Evolutionary conservation across 352 stramenopile genomes (phyloP).

Genomic region (Globisporangium paddicum): DNA sequence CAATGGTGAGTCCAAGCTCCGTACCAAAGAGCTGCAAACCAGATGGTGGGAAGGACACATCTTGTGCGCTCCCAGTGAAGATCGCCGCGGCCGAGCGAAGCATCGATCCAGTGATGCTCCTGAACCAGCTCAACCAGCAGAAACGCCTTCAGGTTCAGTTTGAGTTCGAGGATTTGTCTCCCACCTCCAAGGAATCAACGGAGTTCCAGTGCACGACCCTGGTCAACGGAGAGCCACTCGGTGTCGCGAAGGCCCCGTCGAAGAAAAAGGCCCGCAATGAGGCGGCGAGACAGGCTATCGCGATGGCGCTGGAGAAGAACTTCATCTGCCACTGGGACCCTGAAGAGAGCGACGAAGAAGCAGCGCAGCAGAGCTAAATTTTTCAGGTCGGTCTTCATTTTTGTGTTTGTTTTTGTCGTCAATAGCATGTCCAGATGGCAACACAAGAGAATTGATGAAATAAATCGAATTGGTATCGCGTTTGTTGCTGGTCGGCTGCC

Average conservation of each 20-base stretch:
- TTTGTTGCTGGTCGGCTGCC: background rate
- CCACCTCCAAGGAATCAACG: constrained; percentile 18
- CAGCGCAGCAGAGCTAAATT: background rate
- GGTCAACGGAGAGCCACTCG: constrained; percentile 41
- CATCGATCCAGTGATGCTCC: constrained; percentile 33
- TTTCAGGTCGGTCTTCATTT: constrained; percentile 3
- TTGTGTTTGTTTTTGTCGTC: constrained; percentile 8
- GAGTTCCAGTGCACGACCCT: constrained; percentile 50
- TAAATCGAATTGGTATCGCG: background rate
- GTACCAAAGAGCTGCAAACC: constrained; percentile 33
- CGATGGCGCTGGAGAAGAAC: constrained; percentile 62
- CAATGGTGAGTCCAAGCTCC: constrained; percentile 19
- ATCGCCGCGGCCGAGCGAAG: constrained; percentile 43
- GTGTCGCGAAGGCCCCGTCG: constrained; percentile 31
- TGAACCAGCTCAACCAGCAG: constrained; percentile 54
- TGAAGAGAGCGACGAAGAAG: constrained; percentile 9
- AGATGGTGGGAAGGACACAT: constrained; percentile 30
- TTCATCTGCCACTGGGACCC: constrained; percentile 29
- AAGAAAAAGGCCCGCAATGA: constrained; percentile 84
- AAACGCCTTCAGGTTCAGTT: constrained; percentile 36
- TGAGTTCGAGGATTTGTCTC: constrained; percentile 43
- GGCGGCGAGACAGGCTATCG: constrained; percentile 64
- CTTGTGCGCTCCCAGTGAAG: background rate
- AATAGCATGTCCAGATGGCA: background rate
- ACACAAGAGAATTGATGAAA: background rate